Base-by-base conservation (phyloP, 176 grass and related monocot genomes). In the Aegilops bicornis region DNA sequence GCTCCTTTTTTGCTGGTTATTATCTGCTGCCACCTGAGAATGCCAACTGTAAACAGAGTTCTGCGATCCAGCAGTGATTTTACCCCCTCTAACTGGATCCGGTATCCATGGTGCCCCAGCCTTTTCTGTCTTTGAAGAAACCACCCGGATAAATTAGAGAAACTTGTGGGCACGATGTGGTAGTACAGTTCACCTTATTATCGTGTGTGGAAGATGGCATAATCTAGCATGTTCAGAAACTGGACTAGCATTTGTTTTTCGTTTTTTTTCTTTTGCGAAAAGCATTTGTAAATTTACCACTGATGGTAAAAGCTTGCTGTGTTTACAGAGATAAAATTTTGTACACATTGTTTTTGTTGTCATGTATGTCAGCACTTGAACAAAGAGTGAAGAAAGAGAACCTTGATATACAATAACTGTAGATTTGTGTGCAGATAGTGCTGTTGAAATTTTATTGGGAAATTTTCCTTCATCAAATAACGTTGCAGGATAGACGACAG, bases 1-100 rank as follows among this genome's bases (percentile, higher is more conserved):
- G 36, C 25, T 76, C 71, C 24, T 47, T 76, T 84, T 16, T 22
- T 61, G 33, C 17, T 59, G 56, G 22, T 84, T 37, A 76, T 84
- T 36, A 76, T 54, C 48, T 81, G 69, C 11, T 69, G 22, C 39
- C 69, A 14, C 78, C 31, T 80, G 7, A 76, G 45, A 63, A 27
- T 83, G 77, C 56, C 29, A 5, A 48, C 35, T 79, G 5, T 45
- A 16, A 83, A 73, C 4, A 11, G 50, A 31, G 62, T 35, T 40
- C n/a, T 35, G 47, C n/a, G 25, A 69, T 58, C 19, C 7, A 47
- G 29, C 3, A 81, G 60, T 68, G 39, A 82, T 82, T 42, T 52
- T 77, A 39, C 16, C 0, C 17, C 23, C 69, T 61, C 33, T 22
- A 20, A 24, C 19, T 83, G 50, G 52, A 62, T 76, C 3, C 35